Base-by-base conservation (phyloP, 768 basidiomycete species). In the Phanerochaete carnosa region DNA sequence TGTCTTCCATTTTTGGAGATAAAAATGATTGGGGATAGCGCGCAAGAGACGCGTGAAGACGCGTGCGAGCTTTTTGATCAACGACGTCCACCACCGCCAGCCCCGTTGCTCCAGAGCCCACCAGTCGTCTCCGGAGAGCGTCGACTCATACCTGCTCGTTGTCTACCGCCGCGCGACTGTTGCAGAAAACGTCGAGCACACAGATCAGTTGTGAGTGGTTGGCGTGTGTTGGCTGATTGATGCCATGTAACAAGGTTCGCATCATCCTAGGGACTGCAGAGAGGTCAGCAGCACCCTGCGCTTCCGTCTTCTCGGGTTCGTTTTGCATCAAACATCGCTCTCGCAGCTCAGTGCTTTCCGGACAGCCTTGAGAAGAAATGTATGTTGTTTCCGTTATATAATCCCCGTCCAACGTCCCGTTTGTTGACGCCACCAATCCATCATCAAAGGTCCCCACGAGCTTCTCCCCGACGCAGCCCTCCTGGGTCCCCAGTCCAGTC, bases 261-360 rank as follows among this genome's bases (percentile, higher is more conserved):
- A 53, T 53, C 52, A 53, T 23, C 22, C 55, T 45, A 23, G 26
- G 37, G 19, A 43, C 16, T 32, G 15, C 22, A 11, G 8, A 3
- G 55, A 43, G 37, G 39, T 43, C 55, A 52, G 23, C 60, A 47
- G 52, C 45, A 35, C 47, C 32, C 53, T 53, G 57, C 57, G 49
- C 57, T 52, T 55, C 57, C 50, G 49, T 47, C 57, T 60, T 63
- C 62, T 62, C 57, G 53, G 45, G 59, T 43, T 60, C 55, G 35
- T 15, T 25, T 68, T 65, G 58, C 64, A 68, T 68, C 68, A 66
- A 62, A 59, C 67, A 65, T 65, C 64, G 62, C 62, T 66, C 63
- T 67, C 65, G 51, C 65, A 22, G 65, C 64, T 64, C 68, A 65
- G 64, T 61, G 61, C 53, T 64, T 62, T 57, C 33, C 58, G 64